Conservation (phyloP, 257 asterid genomes). For the Salvia hispanica region DNA sequence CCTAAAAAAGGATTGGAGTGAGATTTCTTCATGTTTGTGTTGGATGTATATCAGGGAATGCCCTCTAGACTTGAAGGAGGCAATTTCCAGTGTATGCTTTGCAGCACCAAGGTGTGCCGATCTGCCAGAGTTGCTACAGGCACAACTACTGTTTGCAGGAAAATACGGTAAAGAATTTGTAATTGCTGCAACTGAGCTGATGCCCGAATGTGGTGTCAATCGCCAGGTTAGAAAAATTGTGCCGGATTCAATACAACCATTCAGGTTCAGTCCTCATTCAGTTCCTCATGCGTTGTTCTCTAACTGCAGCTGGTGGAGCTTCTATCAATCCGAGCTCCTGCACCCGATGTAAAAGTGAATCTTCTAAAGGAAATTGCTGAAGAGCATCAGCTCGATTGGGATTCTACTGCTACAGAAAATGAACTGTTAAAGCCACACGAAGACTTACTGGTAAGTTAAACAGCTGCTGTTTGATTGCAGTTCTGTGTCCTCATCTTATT, state of each 20-base stretch:
- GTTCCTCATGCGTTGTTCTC: slow-evolving; percentile 7
- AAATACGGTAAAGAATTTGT: slow-evolving; percentile 94
- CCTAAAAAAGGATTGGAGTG: slow-evolving; percentile 5
- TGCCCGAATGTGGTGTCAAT: slow-evolving; percentile 97
- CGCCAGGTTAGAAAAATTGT: slow-evolving; percentile 65
- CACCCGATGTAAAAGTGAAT: slow-evolving; percentile 85
- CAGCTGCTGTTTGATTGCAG: slow-evolving; percentile 6
- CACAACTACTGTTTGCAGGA: slow-evolving; percentile 69
- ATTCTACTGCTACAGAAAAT: slow-evolving; percentile 70
- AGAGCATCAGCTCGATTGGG: slow-evolving; percentile 93
- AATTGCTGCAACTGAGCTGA: slow-evolving; percentile 84
- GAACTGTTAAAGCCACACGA: slow-evolving; percentile 83
- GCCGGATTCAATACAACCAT: slow-evolving; percentile 5
- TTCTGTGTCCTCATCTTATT: slow-evolving; percentile 20
- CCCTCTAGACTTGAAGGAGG: slow-evolving; percentile 95
- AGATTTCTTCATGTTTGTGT: slow-evolving; percentile 19
- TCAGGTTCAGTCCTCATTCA: slow-evolving; percentile 3
- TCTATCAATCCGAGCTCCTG: slow-evolving; percentile 87
- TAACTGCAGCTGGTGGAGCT: slow-evolving; percentile 72
- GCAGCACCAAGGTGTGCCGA: slow-evolving; percentile 99
- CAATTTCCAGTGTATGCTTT: slow-evolving; percentile 92
- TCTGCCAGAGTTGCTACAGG: slow-evolving; percentile 80
- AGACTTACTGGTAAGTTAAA: slow-evolving; percentile 70
- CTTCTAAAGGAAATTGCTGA: slow-evolving; percentile 89
- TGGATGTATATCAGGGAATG: slow-evolving; percentile 67